These are phyloP conservation scores for Fimicolochytrium jonesii DNA, from an alignment of 192 early-diverging fungal species.

Conservation along the genomic window DNA sequence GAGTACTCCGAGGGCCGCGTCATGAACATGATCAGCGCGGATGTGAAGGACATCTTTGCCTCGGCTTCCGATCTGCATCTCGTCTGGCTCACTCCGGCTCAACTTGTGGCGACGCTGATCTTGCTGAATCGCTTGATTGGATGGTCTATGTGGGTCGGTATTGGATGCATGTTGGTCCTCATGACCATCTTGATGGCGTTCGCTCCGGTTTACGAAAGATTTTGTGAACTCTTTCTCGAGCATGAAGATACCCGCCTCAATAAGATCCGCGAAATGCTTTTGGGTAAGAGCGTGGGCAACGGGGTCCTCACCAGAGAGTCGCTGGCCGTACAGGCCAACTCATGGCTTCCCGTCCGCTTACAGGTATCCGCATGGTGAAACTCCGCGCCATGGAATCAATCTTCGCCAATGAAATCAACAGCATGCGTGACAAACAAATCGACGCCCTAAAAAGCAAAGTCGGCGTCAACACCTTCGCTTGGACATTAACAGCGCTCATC, in stretches of 20 bases:
- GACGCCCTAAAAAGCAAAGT: neutral
- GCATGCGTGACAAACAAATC: neutral
- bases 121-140: neutral
- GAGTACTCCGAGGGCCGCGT: neutral
- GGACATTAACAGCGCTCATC: neutral
- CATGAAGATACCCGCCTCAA: no score
- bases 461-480: neutral
- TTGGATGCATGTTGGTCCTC: no score
- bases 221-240: no score
- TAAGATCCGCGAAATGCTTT: neutral
- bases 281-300: no score
- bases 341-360: no score
- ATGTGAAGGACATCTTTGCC: neutral
- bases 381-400: neutral
- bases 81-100: neutral
- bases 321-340: no score
- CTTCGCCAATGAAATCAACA: neutral
- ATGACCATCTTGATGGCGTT: no score
- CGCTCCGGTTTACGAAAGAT: no score
- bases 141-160: neutral
- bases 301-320: no score
- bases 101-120: neutral
- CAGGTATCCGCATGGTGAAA: slow-evolving; percentile 34
- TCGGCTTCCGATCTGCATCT: neutral
- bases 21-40: neutral